Evolutionary conservation across 192 early-diverging fungal species (phyloP).

Genomic region (Backusella sp.): DNA sequence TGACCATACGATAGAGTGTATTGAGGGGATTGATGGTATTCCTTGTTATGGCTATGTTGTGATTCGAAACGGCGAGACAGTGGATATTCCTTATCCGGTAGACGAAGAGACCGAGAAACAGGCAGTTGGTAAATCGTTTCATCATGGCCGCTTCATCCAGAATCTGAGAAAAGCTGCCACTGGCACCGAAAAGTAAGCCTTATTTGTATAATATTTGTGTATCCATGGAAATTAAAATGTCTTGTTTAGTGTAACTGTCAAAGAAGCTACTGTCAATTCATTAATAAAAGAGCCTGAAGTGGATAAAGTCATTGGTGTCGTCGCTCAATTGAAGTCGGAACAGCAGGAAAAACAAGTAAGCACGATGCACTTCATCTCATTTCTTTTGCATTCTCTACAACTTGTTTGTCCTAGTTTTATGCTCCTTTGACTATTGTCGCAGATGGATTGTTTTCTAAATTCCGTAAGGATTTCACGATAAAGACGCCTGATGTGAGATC

Average conservation of each 20-base stretch:
- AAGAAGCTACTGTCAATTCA: conserved; percentile 76
- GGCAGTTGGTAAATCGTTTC: conserved; percentile 75
- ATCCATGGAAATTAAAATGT: background rate
- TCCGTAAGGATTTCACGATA: conserved; percentile 70
- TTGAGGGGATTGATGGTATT: conserved; percentile 86
- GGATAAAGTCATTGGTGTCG: conserved; percentile 57
- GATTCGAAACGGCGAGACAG: conserved; percentile 48
- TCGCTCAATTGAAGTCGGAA: conserved; percentile 8
- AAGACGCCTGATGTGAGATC: conserved; percentile 43
- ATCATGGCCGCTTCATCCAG: conserved; percentile 92
- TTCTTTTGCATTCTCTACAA: background rate
- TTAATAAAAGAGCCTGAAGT: conserved; percentile 52
- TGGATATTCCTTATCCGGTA: conserved; percentile 73
- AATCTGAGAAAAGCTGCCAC: conserved; percentile 71
- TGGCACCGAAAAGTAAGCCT: conserved; percentile 51
- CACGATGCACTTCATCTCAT: background rate
- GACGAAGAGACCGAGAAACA: conserved; percentile 46
- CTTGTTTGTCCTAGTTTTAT: conserved; percentile 41
- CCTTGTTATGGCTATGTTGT: conserved; percentile 84
- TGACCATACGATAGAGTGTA: conserved; percentile 45
- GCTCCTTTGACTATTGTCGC: conserved; percentile 86
- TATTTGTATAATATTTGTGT: background rate
- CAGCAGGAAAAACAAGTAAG: conserved; percentile 15
- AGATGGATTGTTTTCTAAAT: conserved; percentile 96
- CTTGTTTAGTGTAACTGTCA: conserved; percentile 61